Base-by-base conservation (phyloP, 148 eudicot species). In the Silene latifolia region DNA sequence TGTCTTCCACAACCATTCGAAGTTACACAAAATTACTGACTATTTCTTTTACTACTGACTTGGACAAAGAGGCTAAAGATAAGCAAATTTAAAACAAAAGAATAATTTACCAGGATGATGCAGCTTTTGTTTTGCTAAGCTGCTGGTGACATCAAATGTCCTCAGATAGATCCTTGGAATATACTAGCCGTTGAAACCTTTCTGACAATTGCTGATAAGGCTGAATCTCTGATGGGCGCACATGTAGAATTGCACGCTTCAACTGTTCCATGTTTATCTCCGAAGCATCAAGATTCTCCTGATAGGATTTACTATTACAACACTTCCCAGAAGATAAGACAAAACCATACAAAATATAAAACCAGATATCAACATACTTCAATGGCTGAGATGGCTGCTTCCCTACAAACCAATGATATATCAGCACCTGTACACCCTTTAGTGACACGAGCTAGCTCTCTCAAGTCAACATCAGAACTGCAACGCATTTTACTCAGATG, bases 381-480 rank as follows among this genome's bases (percentile, higher is more conserved):
- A 60, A 92, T 83, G 54, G 97, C 97, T 25, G 77, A 80, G 72
- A 88, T 75, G 69, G 91, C 92, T 56, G 99, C 99, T 83, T 86
- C 91, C 72, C 88, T 85, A 74, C 99, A 95, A 51, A 92, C 81
- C 58, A 83, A 84, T 5, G 89, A 90, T 79, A 95, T 87, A 80
- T 95, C 99, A 78, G 99, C 99, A 62, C 99, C 99, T 10, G 97
- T 90, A 73, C 77, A 90, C 65, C 97, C 97, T 82, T 89, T 88
- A 74, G 96, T 84, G 29, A 89, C 85, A 76, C 63, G 79, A 63
- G 96, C 88, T 47, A 90, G 85, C 85, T 89, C 89, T 59, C 74
- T 72, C 47, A 85, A 67, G 72, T 85, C 87, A 64, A 95, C 88
- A 79, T 89, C 89, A 71, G 90, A 72, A 82, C 82, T 73, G 80